Evolutionary conservation across 2,329 filamentous ascomycete genomes (phyloP).

Genomic region (Sarocladiaceae sp.): DNA sequence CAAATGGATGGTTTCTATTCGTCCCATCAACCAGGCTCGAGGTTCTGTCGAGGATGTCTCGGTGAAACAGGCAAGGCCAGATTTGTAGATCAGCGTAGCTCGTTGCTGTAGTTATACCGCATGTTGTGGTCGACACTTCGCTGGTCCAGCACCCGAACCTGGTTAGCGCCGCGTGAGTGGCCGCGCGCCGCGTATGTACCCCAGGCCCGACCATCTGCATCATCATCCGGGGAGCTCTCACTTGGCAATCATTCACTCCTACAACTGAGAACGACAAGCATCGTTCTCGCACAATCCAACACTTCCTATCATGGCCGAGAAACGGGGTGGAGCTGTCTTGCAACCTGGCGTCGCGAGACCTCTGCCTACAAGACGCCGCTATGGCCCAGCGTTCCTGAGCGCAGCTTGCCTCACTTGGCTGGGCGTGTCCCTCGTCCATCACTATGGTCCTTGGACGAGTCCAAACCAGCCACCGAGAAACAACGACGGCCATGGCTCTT

Average conservation of each 20-base stretch:
- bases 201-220: neutral
- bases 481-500: neutral
- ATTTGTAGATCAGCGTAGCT: too few species aligned
- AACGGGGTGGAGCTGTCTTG: neutral
- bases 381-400: neutral
- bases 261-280: neutral
- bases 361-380: neutral
- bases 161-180: too few species aligned
- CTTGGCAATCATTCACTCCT: neutral
- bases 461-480: neutral
- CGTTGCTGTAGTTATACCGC: too few species aligned
- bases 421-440: neutral
- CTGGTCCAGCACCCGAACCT: too few species aligned
- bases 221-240: too few species aligned
- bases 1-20: too few species aligned
- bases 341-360: neutral
- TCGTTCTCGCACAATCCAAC: neutral
- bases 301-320: constrained; percentile 14
- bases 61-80: too few species aligned
- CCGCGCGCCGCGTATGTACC: neutral
- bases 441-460: neutral
- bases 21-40: too few species aligned
- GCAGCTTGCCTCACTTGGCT: neutral
- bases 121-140: too few species aligned
- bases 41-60: too few species aligned